Percentiles rank a stretch among this genome's conserved stretches.
phyloP scores from a whole-genome alignment of 257 asterid species.

The Datura wrightii region DNA sequence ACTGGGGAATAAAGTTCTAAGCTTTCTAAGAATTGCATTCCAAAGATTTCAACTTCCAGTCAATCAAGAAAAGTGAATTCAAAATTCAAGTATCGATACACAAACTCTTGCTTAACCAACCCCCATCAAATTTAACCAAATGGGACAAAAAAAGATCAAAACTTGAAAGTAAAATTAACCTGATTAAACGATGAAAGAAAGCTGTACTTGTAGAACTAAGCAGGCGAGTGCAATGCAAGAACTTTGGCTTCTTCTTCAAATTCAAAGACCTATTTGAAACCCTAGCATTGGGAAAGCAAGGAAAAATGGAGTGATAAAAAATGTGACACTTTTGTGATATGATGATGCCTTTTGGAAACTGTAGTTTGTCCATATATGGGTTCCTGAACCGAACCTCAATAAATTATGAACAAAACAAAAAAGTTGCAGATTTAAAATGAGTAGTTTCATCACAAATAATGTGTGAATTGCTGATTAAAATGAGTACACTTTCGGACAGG shows the following conservation, averaged over 20 bases:
- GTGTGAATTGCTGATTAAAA: no score
- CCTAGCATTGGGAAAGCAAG: slow-evolving; percentile 34
- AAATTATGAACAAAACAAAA: neutral
- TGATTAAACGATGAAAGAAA: slow-evolving; percentile 43
- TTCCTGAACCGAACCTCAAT: neutral
- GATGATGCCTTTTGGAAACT: neutral
- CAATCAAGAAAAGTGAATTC: neutral
- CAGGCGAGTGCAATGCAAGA: slow-evolving; percentile 34
- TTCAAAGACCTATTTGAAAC: slow-evolving; percentile 44
- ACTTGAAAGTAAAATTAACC: slow-evolving; percentile 47
- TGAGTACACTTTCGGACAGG: no score
- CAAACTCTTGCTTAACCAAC: neutral
- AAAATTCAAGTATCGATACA: neutral
- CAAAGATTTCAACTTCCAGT: neutral
- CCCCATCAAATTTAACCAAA: neutral
- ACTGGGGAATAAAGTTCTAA: neutral
- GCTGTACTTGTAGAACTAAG: neutral
- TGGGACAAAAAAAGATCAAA: neutral
- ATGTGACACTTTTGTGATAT: neutral
- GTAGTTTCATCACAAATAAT: neutral
- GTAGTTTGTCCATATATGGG: neutral
- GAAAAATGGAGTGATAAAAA: neutral
- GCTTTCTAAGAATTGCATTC: neutral
- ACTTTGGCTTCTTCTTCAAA: slow-evolving; percentile 20
- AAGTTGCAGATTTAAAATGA: neutral